phyloP scores from a whole-genome alignment of 2,329 filamentous ascomycete species.

The Cucurbitaria berberidis region DNA sequence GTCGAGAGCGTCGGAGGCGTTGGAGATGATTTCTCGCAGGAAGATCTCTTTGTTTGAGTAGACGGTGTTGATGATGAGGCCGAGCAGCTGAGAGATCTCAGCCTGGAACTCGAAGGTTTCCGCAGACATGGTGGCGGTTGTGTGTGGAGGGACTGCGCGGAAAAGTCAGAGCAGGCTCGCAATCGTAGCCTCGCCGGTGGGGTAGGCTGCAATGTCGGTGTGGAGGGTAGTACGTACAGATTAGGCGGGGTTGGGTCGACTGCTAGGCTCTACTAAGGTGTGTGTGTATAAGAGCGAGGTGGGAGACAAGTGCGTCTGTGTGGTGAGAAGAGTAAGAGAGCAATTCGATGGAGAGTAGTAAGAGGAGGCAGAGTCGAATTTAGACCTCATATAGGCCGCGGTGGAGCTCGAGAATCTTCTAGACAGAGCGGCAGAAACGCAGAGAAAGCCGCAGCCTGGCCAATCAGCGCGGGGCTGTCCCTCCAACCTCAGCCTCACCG shows the following conservation, averaged over 20 bases:
- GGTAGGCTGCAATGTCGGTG: constrained; percentile 18
- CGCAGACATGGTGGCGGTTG: constrained; percentile 69
- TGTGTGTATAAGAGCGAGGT: constrained; percentile 28
- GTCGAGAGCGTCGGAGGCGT: constrained; percentile 98
- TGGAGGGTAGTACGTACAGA: constrained; percentile 28
- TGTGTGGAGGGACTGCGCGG: constrained; percentile 20
- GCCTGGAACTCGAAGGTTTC: constrained; percentile 99
- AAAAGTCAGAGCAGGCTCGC: constrained; percentile 14
- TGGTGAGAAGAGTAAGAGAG: constrained; percentile 18
- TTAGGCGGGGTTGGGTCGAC: constrained; percentile 27
- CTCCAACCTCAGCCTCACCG: constrained; percentile 32
- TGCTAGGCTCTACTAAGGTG: constrained; percentile 28
- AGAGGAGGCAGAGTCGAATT: constrained; percentile 30
- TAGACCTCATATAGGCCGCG: constrained; percentile 40
- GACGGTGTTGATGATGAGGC: constrained; percentile 99
- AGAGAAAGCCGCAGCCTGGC: constrained; percentile 32
- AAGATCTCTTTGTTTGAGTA: constrained; percentile 99
- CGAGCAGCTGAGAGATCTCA: constrained; percentile 99
- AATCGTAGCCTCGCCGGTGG: constrained; percentile 4
- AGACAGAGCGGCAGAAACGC: constrained; percentile 44
- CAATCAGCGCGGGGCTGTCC: constrained; percentile 30
- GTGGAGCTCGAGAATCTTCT: constrained; percentile 49
- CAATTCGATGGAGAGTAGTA: constrained; percentile 32
- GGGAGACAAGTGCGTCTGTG: constrained; percentile 29
- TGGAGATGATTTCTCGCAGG: constrained; percentile 97